phyloP scores from a whole-genome alignment of 257 asterid species.

The Paraleonurus japonicus region DNA sequence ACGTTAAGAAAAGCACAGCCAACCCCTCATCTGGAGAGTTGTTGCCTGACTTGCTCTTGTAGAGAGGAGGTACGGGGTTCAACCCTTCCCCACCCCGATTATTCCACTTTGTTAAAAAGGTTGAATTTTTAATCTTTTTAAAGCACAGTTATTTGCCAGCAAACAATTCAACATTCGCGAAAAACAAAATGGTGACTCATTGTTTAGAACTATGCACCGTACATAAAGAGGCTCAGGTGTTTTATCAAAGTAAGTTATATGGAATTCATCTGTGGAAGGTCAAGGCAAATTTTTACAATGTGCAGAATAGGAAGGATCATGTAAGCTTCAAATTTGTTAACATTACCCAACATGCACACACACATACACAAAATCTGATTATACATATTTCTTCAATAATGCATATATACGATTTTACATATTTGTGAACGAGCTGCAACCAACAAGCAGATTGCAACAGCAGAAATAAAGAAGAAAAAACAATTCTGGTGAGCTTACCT shows the following conservation, averaged over 20 bases:
- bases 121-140: no score
- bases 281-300: neutral
- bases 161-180: neutral
- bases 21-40: neutral
- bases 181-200: neutral
- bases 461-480: neutral
- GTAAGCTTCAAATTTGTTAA: neutral
- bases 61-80: neutral
- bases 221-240: slow-evolving; percentile 7
- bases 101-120: neutral
- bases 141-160: neutral
- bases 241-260: neutral
- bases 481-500: slow-evolving; percentile 32
- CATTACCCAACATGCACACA: neutral
- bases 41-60: neutral
- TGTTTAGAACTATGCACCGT: slow-evolving; percentile 1
- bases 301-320: neutral
- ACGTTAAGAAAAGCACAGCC: neutral
- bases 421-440: neutral
- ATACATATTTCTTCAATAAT: neutral
- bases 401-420: neutral
- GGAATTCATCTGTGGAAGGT: slow-evolving; percentile 1
- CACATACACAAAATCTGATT: neutral
- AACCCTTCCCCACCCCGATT: neutral
- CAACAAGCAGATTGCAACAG: neutral